These are phyloP conservation scores for Yamadazyma conglobata DNA, from an alignment of 1,139 yeast species.

Conservation along the genomic window DNA sequence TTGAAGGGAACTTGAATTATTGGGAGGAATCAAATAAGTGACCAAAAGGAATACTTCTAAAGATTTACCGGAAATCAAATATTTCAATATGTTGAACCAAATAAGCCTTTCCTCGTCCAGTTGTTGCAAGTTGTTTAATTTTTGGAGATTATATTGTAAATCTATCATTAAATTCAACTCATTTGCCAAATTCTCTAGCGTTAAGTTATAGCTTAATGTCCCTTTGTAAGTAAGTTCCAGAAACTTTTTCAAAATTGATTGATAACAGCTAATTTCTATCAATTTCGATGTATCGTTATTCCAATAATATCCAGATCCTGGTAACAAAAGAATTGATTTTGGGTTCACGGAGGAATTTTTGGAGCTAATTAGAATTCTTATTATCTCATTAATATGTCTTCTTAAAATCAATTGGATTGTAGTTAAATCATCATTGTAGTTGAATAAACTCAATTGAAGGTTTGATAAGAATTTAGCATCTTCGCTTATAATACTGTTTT, in stretches of 20 bases:
- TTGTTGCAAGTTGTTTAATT: constrained; percentile 23
- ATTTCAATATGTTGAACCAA: constrained; percentile 46
- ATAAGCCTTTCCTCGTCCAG: constrained; percentile 22
- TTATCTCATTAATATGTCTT: constrained; percentile 45
- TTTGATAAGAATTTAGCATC: constrained; percentile 47
- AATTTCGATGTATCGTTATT: constrained; percentile 39
- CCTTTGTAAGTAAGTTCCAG: constrained; percentile 35
- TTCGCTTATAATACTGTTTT: constrained; percentile 41
- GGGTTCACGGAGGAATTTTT: constrained; percentile 29
- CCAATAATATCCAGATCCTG: constrained; percentile 47
- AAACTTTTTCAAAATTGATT: constrained; percentile 36
- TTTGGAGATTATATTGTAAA: constrained; percentile 43
- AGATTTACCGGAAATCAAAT: constrained; percentile 43
- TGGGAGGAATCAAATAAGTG: constrained; percentile 46
- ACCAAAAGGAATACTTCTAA: constrained; percentile 39
- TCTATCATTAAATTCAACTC: constrained; percentile 45
- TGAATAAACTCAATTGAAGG: constrained; percentile 41
- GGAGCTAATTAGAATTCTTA: constrained; percentile 39
- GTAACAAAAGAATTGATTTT: constrained; percentile 32
- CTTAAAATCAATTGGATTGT: constrained; percentile 47
- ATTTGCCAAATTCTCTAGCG: constrained; percentile 38
- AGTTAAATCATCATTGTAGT: constrained; percentile 47
- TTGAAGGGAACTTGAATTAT: constrained; percentile 39
- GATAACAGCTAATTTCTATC: constrained; percentile 44
- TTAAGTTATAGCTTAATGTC: constrained; percentile 31